phyloP scores from a whole-genome alignment of 202 grass and related monocot genomes.

The Tripidium arundinaceum region DNA sequence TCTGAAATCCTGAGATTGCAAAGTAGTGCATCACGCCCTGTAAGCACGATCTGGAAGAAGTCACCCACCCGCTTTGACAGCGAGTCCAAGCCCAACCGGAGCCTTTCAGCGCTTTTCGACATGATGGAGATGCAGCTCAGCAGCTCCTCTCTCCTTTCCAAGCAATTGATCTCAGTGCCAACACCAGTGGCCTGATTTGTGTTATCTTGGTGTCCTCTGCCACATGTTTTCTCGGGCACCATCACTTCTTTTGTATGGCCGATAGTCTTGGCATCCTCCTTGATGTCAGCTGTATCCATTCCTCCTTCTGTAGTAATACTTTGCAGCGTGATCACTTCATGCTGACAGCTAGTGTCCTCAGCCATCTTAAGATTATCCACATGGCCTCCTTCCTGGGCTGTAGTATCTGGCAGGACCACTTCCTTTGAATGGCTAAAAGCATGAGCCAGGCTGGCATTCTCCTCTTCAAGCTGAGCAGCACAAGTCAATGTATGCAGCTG shows the following conservation, averaged over 20 bases:
- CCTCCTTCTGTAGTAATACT: conserved; percentile 10
- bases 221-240: background rate
- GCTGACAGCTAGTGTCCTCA: background rate
- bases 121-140: conserved; percentile 50
- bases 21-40: conserved; percentile 74
- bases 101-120: conserved; percentile 26
- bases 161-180: background rate
- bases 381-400: background rate
- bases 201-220: background rate
- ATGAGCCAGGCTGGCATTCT: conserved; percentile 13
- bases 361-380: conserved; percentile 6
- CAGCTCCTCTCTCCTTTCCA: conserved; percentile 15
- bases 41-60: conserved; percentile 76
- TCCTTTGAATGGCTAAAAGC: conserved; percentile 28
- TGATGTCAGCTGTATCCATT: background rate
- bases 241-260: conserved; percentile 3
- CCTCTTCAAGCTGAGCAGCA: conserved; percentile 18
- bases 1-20: conserved; percentile 77
- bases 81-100: conserved; percentile 45
- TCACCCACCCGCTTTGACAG: conserved; percentile 59
- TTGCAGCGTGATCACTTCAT: conserved; percentile 15
- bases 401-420: background rate
- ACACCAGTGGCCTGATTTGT: background rate
- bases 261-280: background rate
- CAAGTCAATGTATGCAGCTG: conserved; percentile 40